Base-by-base conservation (phyloP, 129 eudicot genomes). In the Flaveria sonorensis region DNA sequence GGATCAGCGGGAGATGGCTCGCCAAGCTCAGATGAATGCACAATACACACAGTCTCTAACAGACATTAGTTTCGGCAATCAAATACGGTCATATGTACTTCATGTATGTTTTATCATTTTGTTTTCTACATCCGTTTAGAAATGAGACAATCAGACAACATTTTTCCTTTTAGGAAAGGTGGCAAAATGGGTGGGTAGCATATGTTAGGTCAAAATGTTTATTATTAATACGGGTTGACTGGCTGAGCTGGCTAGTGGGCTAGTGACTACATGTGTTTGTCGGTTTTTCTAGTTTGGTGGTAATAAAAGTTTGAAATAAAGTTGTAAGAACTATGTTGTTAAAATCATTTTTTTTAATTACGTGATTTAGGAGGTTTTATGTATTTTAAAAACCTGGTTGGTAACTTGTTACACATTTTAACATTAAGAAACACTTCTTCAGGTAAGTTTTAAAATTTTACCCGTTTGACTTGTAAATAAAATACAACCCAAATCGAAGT, bases 61-160 rank as follows among this genome's bases (percentile, higher is more conserved):
- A n/a, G 97, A 93, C 50, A 93, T 84, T 67, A 90, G 96, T 56
- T 90, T 89, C 86, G 98, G 98, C 74, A 93, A 88, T 83, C 98
- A 93, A 73, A 93, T 93, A 28, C 92, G 97, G 6, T 79, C 96
- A 43, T 93, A 90, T 57, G 98, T 93, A 8, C 96, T 93, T 71
- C 97, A 93, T 64, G 98, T 90, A 90, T 7, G 89, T 67, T 45
- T 72, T 43, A 7, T 10, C 14, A n/a, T 12, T 16, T 2, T 24
- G 2, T 74, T 40, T 15, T 24, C 28, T 60, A 3, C 14, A 74
- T 74, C 13, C 10, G 60, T 28, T 63, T 60, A 43, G 68, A n/a
- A 77, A 55, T 42, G 47, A 56, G 24, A 14, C 16, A 77, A 55
- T 42, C 32, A 56, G 24, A 21, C 16, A 6, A 55, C 48, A 42